Base-by-base conservation (phyloP, 192 early-diverging fungal species). In the Backusella mclennaniae region DNA sequence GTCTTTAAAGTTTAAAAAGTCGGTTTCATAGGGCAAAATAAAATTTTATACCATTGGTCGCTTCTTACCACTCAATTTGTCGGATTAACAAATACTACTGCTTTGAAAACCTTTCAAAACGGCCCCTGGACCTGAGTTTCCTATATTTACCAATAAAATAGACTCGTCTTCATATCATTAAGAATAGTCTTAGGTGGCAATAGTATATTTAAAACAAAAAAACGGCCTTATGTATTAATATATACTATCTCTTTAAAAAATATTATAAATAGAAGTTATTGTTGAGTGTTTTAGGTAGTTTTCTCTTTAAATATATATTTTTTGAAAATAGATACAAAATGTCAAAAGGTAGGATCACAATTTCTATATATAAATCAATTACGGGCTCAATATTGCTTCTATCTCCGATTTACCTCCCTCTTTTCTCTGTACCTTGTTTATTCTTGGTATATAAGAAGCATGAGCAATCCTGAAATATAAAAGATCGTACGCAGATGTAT, bases 341-440 rank as follows among this genome's bases (percentile, higher is more conserved):
- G 53, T 59, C 53, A 59, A 59, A 56, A 59, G 11, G 53, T 59
- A 26, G 53, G 53, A 59, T 59, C 53, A 59, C 11, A 59, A 29
- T 14, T 63, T 63, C 56, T 63, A 63, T 63, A 63, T 63, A 26
- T 63, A 63, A 63, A 63, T 63, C 23, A 63, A 63, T 63, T 63
- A 63, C 9, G 3, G 26, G 9, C 23, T 63, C 21, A 63, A 63
- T 63, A 63, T 63, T 12, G 56, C 7, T 63, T 63, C 9, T 29
- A 63, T 63, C 56, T 63, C 56, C 56, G 56, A 63, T 63, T 63
- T 26, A 63, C 26, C 12, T 14, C 11, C 56, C 56, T 29, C 56
- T 29, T 29, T 29, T 14, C 23, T 63, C 4, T 29, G 2, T 63
- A 63, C 21, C 56, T 63, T 63, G 26, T 29, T 59, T 59, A 26